Percentiles rank a stretch among this genome's conserved stretches.
phyloP scores from a whole-genome alignment of 768 basidiomycete species.

The Lactifluus piperatus region DNA sequence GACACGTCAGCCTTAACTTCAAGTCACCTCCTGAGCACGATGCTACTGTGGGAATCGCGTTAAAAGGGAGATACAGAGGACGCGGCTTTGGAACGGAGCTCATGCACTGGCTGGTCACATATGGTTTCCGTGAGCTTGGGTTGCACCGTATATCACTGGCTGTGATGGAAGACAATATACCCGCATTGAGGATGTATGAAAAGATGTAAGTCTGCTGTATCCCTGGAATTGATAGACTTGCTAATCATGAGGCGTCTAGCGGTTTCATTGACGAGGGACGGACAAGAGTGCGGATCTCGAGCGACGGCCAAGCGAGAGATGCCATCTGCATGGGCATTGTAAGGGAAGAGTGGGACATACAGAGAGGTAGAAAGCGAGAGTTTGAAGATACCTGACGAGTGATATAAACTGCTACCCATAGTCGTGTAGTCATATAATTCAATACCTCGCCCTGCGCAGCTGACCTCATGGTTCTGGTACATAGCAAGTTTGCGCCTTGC shows the following conservation, averaged over 20 bases:
- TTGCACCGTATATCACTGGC: constrained; percentile 35
- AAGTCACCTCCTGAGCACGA: constrained; percentile 26
- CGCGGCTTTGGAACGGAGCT: constrained; percentile 37
- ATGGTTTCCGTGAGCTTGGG: constrained; percentile 33
- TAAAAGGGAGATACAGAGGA: constrained; percentile 29
- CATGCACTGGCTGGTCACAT: constrained; percentile 33
- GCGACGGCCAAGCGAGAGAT: background rate
- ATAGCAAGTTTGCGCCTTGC: background rate
- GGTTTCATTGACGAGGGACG: constrained; percentile 15
- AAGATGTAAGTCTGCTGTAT: constrained; percentile 30
- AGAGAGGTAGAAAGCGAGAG: background rate
- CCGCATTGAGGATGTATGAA: constrained; percentile 34
- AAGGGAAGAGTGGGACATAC: constrained; percentile 15
- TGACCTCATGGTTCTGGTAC: background rate
- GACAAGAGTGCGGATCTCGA: background rate
- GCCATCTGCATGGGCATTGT: constrained; percentile 14
- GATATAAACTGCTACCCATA: background rate
- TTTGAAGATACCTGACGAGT: background rate
- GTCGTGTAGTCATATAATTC: too few species aligned
- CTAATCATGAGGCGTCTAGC: constrained; percentile 1
- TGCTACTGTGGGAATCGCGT: constrained; percentile 28
- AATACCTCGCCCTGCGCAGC: background rate
- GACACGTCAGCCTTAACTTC: constrained; percentile 26
- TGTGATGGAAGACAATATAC: constrained; percentile 32
- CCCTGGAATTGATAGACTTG: background rate